Evolutionary conservation across 2,329 filamentous ascomycete genomes (phyloP).

Genomic region (Stemphylium lycopersici): DNA sequence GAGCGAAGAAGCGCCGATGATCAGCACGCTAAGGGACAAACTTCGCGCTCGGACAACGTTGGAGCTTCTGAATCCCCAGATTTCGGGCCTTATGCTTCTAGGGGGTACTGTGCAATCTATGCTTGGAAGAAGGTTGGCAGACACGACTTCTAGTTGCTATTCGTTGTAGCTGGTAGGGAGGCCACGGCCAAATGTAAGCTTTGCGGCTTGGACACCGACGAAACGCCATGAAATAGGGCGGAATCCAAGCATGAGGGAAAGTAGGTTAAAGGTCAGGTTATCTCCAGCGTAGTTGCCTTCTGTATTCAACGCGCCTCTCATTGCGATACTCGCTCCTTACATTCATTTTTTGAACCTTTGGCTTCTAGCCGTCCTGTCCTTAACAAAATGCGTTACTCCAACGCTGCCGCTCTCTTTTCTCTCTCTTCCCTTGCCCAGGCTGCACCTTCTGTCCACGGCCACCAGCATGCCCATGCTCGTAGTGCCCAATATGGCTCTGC

Average conservation of each 20-base stretch:
- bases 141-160: not conserved
- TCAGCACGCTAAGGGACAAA: conserved; percentile 5
- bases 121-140: not conserved
- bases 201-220: conserved; percentile 8
- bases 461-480: conserved; percentile 5
- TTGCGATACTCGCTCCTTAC: conserved; percentile 1
- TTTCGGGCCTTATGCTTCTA: conserved; percentile 7
- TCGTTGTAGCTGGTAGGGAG: not conserved
- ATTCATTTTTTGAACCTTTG: conserved; percentile 12
- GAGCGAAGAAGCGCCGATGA: conserved; percentile 9
- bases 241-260: not conserved
- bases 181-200: conserved; percentile 18
- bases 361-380: conserved; percentile 30
- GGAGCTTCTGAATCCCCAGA: not conserved
- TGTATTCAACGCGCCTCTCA: not conserved
- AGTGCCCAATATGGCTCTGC: not conserved
- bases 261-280: conserved; percentile 1
- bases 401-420: conserved; percentile 25
- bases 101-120: not conserved
- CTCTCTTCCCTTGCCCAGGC: conserved; percentile 25
- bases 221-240: conserved; percentile 4
- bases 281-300: not conserved
- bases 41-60: conserved; percentile 1
- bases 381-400: conserved; percentile 28
- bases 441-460: conserved; percentile 12